Evolutionary conservation across 169 alveolate species (phyloP).

Genomic region (Eimeria brunetti): DNA sequence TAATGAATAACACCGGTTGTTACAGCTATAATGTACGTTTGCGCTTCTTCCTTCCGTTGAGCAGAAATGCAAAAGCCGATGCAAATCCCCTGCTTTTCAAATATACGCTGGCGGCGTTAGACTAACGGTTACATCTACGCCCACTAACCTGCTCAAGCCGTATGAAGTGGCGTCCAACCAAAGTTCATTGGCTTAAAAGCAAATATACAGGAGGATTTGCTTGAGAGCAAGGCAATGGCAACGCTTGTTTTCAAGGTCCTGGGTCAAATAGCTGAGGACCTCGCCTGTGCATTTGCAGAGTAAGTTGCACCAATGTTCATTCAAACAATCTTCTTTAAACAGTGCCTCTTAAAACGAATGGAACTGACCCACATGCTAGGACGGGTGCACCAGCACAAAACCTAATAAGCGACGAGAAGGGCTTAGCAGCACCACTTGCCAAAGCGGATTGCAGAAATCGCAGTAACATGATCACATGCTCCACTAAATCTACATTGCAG

Average conservation of each 20-base stretch:
- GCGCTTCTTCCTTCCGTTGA: neutral
- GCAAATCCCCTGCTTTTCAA: too few species aligned
- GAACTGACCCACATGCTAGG: neutral
- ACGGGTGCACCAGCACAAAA: neutral
- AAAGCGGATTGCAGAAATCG: neutral
- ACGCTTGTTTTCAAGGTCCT: neutral
- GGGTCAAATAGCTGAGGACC: neutral
- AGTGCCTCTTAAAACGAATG: neutral
- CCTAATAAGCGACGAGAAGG: neutral
- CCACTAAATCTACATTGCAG: neutral
- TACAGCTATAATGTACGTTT: neutral
- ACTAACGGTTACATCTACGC: too few species aligned
- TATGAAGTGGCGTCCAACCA: too few species aligned
- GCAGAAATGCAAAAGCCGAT: too few species aligned
- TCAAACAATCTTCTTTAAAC: too few species aligned
- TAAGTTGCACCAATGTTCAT: neutral
- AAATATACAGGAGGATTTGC: too few species aligned
- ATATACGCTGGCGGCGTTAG: too few species aligned
- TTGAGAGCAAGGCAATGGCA: too few species aligned
- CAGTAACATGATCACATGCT: neutral
- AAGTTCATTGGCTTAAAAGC: too few species aligned
- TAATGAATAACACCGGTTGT: neutral
- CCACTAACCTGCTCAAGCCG: too few species aligned
- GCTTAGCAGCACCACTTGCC: neutral
- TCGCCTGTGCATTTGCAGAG: neutral